Percentiles rank a stretch among this genome's conserved stretches.
These are phyloP conservation scores for Russula compacta DNA, from an alignment of 768 basidiomycete genomes.

Conservation along the genomic window DNA sequence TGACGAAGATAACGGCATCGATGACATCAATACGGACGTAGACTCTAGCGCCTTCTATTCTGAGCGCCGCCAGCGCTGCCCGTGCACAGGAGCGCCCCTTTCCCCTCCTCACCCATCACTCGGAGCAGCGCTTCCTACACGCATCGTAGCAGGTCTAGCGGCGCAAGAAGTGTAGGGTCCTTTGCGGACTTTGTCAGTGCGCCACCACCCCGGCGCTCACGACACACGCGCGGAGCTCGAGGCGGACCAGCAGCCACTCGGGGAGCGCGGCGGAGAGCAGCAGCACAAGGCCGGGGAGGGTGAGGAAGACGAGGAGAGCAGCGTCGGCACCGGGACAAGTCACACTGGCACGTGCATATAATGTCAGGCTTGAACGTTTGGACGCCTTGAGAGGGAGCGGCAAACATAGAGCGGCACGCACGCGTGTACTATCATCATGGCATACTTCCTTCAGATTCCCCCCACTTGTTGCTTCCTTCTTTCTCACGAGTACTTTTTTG, in stretches of 20 bases:
- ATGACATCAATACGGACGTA: constrained; percentile 50
- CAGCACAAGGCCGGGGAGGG: constrained; percentile 35
- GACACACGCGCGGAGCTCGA: constrained; percentile 17
- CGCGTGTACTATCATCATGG: background rate
- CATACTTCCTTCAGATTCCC: background rate
- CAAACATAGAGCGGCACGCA: background rate
- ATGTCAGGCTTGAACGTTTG: no score
- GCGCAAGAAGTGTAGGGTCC: constrained; percentile 31
- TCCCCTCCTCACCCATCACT: constrained; percentile 12
- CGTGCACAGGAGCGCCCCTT: constrained; percentile 41
- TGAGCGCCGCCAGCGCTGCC: constrained; percentile 36
- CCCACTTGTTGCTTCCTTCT: background rate
- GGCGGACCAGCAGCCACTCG: constrained; percentile 13
- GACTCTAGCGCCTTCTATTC: constrained; percentile 44
- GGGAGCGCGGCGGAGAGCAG: constrained; percentile 19
- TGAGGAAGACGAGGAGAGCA: constrained; percentile 28
- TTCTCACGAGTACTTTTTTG: background rate
- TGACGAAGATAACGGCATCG: constrained; percentile 15
- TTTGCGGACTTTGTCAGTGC: constrained; percentile 59
- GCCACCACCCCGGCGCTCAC: constrained; percentile 29
- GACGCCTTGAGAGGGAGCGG: background rate
- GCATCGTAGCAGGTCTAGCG: constrained; percentile 26
- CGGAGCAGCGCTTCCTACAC: background rate
- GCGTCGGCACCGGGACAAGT: background rate
- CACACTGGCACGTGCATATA: background rate